Evolutionary conservation across 305 asterid genomes (phyloP), one percentile per base, ranked within the genome.

Genomic region (Fraxinus sp.): DNA sequence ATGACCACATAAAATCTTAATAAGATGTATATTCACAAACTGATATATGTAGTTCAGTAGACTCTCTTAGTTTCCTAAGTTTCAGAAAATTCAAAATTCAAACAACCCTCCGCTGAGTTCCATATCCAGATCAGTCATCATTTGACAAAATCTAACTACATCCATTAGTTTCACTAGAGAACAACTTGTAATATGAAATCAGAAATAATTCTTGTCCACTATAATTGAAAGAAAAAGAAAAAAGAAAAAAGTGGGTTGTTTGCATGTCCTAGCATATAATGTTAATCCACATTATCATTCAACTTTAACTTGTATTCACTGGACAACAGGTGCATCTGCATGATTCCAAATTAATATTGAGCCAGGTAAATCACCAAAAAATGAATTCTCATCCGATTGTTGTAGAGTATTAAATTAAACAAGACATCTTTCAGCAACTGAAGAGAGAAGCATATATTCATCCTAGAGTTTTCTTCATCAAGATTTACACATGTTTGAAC

Each of bases 91-190:
- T 52, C 22, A 52, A 59, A 52, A 76, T 55, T 57, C 32, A 75
- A 49, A 52, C 80, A 78, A 57, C 16, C 62, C 18, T 78, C 35
- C 8, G 32, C 46, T 13, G 77, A 36, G n/a, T 24, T 49, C 78
- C 78, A 86, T 46, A 55, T 80, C 75, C 81, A 72, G 78, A 68
- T 14, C 35, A 76, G 81, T 72, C 74, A 57, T 68, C 30, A 37
- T 80, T 30, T 11, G n/a, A 62, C 32, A 72, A 78, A 44, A 64
- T 72, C 32, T 37, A 13, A 76, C 37, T 73, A 74, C 28, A 80
- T 22, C 57, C 57, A 46, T 46, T 46, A 59, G 14, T 77, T 16
- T 71, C 39, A 82, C 10, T 26, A 28, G 74, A 33, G 46, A 39
- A 24, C 46, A 39, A 24, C 46, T 59, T 62, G 39, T 37, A 52